Evolutionary conservation across 768 basidiomycete species (phyloP), one percentile per base, ranked within the genome.

Genomic region (Gyrodon lividus): DNA sequence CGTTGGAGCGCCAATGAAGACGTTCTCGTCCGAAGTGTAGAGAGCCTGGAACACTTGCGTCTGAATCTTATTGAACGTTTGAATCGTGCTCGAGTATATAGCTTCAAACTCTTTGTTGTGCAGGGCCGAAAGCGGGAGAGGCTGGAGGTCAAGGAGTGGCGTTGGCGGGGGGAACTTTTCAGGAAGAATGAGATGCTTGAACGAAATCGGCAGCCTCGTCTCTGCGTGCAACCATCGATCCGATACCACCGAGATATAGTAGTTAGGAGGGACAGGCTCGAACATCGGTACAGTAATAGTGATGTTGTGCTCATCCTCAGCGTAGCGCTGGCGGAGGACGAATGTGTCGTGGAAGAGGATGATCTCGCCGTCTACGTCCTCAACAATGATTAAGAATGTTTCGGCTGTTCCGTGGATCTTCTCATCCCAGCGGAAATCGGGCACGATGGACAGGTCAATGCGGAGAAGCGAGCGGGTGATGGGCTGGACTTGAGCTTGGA

Each of bases 361-460:
- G 55, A 92, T 82, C 68, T 99, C 97, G 43, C 97, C 97, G 57
- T 98, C 96, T 23, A 98, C 93, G 60, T 99, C 96, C 68, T 98
- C 95, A 22, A 98, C 93, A 23, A 96, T 67, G 60, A 99, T 92
- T 68, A 88, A 81, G 78, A 99, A 99, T 0, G 88, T 84, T 70
- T 98, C 93, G 0, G 92, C 85, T 0, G 77, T 70, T 4, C 93
- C 91, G 58, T 98, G 96, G 6, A 94, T 82, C 68, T 92, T 92
- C 61, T 93, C 91, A 33, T 98, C 95, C 97, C 97, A 99, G 40
- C 87, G 82, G 82, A 98, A 99, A 65, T 98, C 97, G n/a, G 97
- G 95, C 3, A 84, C 83, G 64, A 99, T 95, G 3, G 92, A 92
- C 14, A 99, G 72, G 57, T 98, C 96, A 49, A 98, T 87, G 30